These are phyloP conservation scores for Chenopodium berlandieri DNA, from an alignment of 148 eudicot species.

Conservation along the genomic window DNA sequence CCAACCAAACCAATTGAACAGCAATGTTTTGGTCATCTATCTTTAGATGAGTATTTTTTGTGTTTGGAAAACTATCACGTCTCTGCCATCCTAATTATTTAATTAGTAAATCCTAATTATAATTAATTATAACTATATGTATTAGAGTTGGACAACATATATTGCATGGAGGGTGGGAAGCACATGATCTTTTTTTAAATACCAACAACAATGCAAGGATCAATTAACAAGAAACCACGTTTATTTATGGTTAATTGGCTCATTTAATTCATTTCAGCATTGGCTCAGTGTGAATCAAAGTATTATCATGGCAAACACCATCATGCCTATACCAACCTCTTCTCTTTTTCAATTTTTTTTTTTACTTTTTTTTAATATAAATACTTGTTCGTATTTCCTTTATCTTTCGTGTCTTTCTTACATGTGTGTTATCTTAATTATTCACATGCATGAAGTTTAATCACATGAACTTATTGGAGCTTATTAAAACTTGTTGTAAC, in stretches of 20 bases:
- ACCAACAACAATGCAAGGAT: neutral
- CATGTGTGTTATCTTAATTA: no score
- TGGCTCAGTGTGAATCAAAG: neutral
- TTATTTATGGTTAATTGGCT: neutral
- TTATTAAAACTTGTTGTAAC: no score
- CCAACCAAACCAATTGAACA: constrained; percentile 17
- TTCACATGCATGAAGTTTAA: no score
- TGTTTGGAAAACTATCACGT: constrained; percentile 8
- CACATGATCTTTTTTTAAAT: constrained; percentile 11
- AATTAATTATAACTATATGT: no score
- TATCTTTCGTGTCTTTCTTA: no score
- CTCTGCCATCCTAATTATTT: neutral
- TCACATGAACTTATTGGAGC: no score
- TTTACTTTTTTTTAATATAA: neutral
- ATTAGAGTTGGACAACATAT: no score
- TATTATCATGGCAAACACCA: constrained; percentile 20
- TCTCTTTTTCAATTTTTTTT: neutral
- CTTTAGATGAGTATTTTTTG: neutral
- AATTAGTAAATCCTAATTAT: neutral
- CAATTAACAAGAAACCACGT: neutral
- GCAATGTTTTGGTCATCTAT: constrained; percentile 4
- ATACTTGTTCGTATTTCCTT: no score
- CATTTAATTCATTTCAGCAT: neutral
- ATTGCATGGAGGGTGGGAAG: constrained; percentile 24
- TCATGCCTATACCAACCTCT: constrained; percentile 12